These are phyloP conservation scores for Jacaranda copaia DNA, from an alignment of 257 asterid genomes.

Conservation along the genomic window DNA sequence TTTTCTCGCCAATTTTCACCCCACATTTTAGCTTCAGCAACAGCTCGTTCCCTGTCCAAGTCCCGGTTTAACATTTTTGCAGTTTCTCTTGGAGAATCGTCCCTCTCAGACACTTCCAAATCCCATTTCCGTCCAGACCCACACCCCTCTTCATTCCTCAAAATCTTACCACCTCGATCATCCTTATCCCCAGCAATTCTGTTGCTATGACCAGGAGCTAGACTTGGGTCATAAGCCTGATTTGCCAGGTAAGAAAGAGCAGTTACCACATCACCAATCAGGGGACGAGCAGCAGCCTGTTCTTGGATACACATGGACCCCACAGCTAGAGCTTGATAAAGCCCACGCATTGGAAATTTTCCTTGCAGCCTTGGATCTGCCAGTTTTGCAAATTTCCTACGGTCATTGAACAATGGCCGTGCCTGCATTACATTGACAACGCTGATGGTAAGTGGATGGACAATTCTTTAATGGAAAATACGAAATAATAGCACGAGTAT, in stretches of 20 bases:
- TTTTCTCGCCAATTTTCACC: conserved; percentile 95
- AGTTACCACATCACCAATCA: conserved; percentile 93
- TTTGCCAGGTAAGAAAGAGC: conserved; percentile 94
- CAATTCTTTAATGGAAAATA: background rate
- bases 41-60: conserved; percentile 90
- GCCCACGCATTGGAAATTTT: conserved; percentile 85
- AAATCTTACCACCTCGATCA: conserved; percentile 58
- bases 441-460: background rate
- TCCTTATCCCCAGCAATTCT: conserved; percentile 48
- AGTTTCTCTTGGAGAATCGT: conserved; percentile 82
- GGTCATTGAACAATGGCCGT: conserved; percentile 88
- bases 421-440: conserved; percentile 61
- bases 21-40: conserved; percentile 99
- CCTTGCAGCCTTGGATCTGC: conserved; percentile 92
- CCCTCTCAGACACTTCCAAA: conserved; percentile 79
- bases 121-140: conserved; percentile 85
- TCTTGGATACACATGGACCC: conserved; percentile 98
- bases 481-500: background rate
- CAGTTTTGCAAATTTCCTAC: conserved; percentile 77
- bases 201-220: conserved; percentile 41
- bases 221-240: conserved; percentile 72
- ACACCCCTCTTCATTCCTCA: conserved; percentile 76
- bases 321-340: conserved; percentile 96
- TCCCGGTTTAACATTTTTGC: conserved; percentile 73
- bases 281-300: conserved; percentile 97